phyloP scores from a whole-genome alignment of 257 asterid species.

The Ocimum tenuiflorum region DNA sequence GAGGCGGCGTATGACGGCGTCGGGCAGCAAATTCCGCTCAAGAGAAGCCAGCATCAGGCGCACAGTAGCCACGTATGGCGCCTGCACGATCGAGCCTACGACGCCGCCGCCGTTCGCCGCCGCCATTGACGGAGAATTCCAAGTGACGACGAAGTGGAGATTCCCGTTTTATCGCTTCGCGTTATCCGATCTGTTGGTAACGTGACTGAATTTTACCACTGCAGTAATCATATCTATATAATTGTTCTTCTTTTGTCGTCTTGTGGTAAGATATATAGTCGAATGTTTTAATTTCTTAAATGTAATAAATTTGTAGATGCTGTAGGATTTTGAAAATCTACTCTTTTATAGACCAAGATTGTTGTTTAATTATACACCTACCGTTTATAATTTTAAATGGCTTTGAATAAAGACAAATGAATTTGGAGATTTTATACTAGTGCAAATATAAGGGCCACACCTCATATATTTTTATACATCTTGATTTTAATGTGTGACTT shows the following conservation, averaged over 20 bases:
- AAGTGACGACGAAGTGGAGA: not conserved
- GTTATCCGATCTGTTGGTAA: not conserved
- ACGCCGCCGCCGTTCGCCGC: constrained; percentile 24
- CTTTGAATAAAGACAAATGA: too few species aligned
- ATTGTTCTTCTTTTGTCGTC: not conserved
- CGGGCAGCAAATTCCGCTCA: constrained; percentile 81
- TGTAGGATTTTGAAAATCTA: too few species aligned
- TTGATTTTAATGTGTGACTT: too few species aligned
- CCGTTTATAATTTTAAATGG: too few species aligned
- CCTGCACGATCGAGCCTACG: constrained; percentile 37
- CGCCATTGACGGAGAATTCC: constrained; percentile 22
- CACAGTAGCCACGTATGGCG: constrained; percentile 67
- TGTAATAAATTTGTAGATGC: too few species aligned
- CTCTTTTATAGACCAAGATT: too few species aligned
- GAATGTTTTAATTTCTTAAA: not conserved
- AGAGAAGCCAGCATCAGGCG: constrained; percentile 62
- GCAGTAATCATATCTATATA: too few species aligned
- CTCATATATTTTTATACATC: too few species aligned
- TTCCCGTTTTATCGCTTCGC: not conserved
- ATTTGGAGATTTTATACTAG: too few species aligned
- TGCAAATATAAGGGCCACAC: too few species aligned
- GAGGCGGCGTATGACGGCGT: constrained; percentile 67
- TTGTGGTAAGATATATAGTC: not conserved
- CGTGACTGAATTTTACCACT: not conserved
- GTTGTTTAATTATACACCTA: too few species aligned